Conservation (phyloP, 208 protist genomes). For the Trypanosoma cruzi region DNA sequence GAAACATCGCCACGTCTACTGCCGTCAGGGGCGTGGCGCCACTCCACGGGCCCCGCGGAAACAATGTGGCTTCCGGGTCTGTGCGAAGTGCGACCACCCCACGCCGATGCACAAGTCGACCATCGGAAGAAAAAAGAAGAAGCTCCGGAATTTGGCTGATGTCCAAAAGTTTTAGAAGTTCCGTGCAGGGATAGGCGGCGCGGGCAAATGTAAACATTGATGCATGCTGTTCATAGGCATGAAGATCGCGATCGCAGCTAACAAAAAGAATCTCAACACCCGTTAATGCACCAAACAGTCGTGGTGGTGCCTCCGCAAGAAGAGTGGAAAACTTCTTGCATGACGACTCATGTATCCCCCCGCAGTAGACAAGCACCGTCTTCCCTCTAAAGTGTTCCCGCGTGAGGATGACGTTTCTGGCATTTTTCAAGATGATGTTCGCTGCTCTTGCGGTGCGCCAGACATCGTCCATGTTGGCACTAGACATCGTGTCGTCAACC, state of each 20-base stretch:
- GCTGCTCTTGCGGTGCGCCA: slow-evolving; percentile 19
- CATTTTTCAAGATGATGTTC: slow-evolving; percentile 39
- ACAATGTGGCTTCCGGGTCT: slow-evolving; percentile 53
- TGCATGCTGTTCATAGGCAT: slow-evolving; percentile 44
- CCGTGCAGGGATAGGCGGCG: slow-evolving; percentile 42
- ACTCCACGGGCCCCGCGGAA: slow-evolving; percentile 47
- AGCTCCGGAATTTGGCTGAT: slow-evolving; percentile 40
- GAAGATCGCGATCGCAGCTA: slow-evolving; percentile 43
- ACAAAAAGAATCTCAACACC: slow-evolving; percentile 58
- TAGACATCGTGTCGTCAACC: slow-evolving; percentile 22
- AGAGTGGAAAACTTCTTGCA: slow-evolving; percentile 40
- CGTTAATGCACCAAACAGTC: slow-evolving; percentile 12
- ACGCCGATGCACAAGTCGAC: slow-evolving; percentile 49
- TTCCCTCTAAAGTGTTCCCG: slow-evolving; percentile 37
- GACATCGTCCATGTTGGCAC: slow-evolving; percentile 28
- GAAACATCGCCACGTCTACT: slow-evolving; percentile 56
- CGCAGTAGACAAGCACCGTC: slow-evolving; percentile 56
- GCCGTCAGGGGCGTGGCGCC: slow-evolving; percentile 43
- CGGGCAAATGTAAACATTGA: slow-evolving; percentile 47
- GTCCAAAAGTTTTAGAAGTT: slow-evolving; percentile 35
- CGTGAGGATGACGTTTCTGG: slow-evolving; percentile 35
- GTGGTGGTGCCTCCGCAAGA: slow-evolving; percentile 32
- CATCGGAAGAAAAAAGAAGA: slow-evolving; percentile 54
- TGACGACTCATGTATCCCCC: slow-evolving; percentile 6
- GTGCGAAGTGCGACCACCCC: slow-evolving; percentile 55